Evolutionary conservation across 768 basidiomycete species (phyloP).

Genomic region (Lepiota brunneoincarnata): DNA sequence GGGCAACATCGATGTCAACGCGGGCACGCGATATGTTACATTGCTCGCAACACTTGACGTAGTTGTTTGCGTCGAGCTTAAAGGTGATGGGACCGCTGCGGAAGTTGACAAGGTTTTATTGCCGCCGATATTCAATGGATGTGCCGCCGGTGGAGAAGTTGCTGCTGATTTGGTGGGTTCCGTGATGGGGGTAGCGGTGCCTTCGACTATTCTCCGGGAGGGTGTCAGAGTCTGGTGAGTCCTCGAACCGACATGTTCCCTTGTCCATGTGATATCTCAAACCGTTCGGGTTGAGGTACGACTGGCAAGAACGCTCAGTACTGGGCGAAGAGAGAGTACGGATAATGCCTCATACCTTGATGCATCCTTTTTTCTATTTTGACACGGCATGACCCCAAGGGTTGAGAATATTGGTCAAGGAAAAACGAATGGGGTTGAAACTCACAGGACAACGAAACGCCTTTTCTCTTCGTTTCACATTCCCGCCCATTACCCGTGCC

Average conservation of each 20-base stretch:
- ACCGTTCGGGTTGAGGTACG: conserved; percentile 66
- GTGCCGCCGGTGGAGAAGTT: neutral
- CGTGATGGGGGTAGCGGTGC: neutral
- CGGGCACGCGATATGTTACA: neutral
- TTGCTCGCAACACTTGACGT: neutral
- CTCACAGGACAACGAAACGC: conserved; percentile 48
- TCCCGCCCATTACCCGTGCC: conserved; percentile 6
- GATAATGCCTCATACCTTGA: conserved; percentile 40
- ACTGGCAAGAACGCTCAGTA: conserved; percentile 24
- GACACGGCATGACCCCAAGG: conserved; percentile 5
- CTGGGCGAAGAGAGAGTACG: neutral
- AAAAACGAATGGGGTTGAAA: conserved; percentile 9
- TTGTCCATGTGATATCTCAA: conserved; percentile 67
- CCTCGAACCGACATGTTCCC: conserved; percentile 54
- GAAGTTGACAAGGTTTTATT: neutral
- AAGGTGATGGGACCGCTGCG: neutral
- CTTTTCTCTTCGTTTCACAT: conserved; percentile 36
- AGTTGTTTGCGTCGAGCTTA: neutral
- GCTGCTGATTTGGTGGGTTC: neutral
- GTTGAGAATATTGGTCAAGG: neutral
- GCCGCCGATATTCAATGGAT: neutral
- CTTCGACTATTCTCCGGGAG: conserved; percentile 5
- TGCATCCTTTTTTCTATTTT: conserved; percentile 43
- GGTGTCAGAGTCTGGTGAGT: conserved; percentile 10
- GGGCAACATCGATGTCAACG: neutral